Conservation (phyloP, 139 green algal genomes). For the Desmodesmus armatus region DNA sequence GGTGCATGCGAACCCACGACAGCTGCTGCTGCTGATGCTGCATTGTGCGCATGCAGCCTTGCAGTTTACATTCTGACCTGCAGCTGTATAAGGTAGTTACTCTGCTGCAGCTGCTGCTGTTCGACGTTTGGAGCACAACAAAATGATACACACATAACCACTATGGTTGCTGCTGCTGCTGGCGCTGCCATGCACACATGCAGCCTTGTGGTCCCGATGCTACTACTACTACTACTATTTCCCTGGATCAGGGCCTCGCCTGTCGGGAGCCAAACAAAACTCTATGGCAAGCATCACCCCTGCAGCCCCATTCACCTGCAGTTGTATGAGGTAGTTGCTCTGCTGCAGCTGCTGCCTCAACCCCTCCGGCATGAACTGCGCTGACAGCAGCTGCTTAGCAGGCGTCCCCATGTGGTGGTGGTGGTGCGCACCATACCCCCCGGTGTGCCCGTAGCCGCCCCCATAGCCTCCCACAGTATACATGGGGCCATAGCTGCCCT, state of each 20-base stretch:
- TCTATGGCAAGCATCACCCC: no score
- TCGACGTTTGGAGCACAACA: no score
- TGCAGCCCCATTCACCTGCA: constrained; percentile 60
- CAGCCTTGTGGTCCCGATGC: not conserved
- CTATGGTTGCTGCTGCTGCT: no score
- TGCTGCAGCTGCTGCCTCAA: constrained; percentile 83
- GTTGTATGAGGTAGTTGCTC: constrained; percentile 68
- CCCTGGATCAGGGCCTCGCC: no score
- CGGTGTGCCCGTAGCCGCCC: not conserved
- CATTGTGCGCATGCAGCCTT: not conserved
- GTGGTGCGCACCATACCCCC: constrained; percentile 12
- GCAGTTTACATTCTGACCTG: no score
- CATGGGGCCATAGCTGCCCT: not conserved
- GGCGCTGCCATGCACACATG: not conserved
- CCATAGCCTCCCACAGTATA: not conserved
- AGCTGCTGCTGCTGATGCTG: constrained; percentile 9
- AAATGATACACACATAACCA: no score
- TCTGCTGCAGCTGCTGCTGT: no score
- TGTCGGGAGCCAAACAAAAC: no score
- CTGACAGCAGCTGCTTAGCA: constrained; percentile 58
- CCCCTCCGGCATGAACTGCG: constrained; percentile 72
- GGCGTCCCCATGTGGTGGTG: constrained; percentile 32
- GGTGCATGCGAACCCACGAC: no score
- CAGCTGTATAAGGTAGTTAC: constrained; percentile 68
- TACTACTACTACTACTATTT: no score